Percentiles rank a stretch among this genome's conserved stretches.
phyloP scores from a whole-genome alignment of 108 stramenopile species.

The Cyclostephanos tholiformis region DNA sequence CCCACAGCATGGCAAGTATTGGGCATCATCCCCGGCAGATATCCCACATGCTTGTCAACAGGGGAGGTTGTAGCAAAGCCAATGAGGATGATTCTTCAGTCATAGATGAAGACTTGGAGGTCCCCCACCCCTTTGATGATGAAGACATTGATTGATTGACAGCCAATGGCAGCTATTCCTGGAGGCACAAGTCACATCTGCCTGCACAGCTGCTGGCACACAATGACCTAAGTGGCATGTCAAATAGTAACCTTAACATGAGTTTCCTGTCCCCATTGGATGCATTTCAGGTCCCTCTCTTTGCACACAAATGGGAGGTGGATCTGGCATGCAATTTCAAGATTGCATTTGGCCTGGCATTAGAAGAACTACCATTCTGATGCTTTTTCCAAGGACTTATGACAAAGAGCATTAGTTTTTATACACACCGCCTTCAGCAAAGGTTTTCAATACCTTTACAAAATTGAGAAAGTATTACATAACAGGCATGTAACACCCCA shows the following conservation, averaged over 20 bases:
- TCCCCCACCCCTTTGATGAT: not conserved
- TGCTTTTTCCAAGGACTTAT: no score
- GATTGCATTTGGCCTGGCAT: slow-evolving; percentile 11
- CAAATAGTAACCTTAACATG: slow-evolving; percentile 28
- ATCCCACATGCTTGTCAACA: no score
- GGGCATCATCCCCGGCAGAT: no score
- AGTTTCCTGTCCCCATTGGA: slow-evolving; percentile 30
- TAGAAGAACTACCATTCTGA: slow-evolving; percentile 13
- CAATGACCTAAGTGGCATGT: slow-evolving; percentile 38
- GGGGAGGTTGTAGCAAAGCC: no score
- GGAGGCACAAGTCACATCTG: slow-evolving; percentile 28
- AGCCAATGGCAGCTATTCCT: slow-evolving; percentile 33
- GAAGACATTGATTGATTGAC: not conserved
- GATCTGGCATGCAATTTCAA: slow-evolving; percentile 32
- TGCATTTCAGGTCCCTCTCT: slow-evolving; percentile 33
- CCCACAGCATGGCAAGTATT: no score
- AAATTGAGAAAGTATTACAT: no score
- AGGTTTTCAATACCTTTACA: no score
- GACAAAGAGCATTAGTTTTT: no score
- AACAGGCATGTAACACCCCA: no score
- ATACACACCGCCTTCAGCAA: no score
- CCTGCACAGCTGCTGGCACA: slow-evolving; percentile 9
- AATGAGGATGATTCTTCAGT: no score
- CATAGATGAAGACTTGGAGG: not conserved
- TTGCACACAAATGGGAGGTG: slow-evolving; percentile 35